A percentile compares a stretch with the other conserved stretches of the same genome.
Evolutionary conservation across 2,329 filamentous ascomycete species (phyloP).

Genomic region (Madurella mycetomatis): DNA sequence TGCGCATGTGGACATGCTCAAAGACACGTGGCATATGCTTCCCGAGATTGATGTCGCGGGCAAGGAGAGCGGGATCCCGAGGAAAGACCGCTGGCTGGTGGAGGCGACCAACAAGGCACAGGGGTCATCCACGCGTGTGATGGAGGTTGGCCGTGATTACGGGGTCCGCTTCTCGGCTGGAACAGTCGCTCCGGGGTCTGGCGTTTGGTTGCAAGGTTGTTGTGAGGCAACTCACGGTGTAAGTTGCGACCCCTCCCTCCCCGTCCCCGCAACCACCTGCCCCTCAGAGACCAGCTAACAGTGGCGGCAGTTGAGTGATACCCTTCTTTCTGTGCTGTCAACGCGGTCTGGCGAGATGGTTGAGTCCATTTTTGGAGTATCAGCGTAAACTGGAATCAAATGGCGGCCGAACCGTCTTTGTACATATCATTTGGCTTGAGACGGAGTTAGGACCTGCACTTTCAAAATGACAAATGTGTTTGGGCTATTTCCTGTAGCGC

Average conservation of each 20-base stretch:
- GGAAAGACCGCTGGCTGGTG: constrained; percentile 23
- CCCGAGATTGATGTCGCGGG: constrained; percentile 38
- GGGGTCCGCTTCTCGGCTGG: constrained; percentile 65
- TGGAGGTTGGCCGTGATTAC: constrained; percentile 74
- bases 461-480: not conserved
- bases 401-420: not conserved
- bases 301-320: constrained; percentile 65
- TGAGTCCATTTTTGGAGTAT: constrained; percentile 61
- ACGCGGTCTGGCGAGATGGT: constrained; percentile 75
- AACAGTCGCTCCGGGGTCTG: constrained; percentile 66
- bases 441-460: not conserved
- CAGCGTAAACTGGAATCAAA: constrained; percentile 13
- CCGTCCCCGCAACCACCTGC: not conserved
- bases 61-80: not conserved
- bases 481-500: too few relatives aligned
- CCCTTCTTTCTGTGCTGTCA: constrained; percentile 72
- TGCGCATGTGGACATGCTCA: constrained; percentile 73
- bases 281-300: constrained; percentile 16
- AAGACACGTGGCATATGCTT: constrained; percentile 60
- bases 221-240: constrained; percentile 90
- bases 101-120: constrained; percentile 19
- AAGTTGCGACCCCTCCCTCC: constrained; percentile 41
- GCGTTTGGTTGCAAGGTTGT: constrained; percentile 90
- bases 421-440: not conserved
- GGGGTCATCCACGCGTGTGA: constrained; percentile 38